A percentile compares a stretch with the other conserved stretches of the same genome.
phyloP scores from a whole-genome alignment of 2,329 filamentous ascomycete genomes.

The Exophiala phaeomuriformis region DNA sequence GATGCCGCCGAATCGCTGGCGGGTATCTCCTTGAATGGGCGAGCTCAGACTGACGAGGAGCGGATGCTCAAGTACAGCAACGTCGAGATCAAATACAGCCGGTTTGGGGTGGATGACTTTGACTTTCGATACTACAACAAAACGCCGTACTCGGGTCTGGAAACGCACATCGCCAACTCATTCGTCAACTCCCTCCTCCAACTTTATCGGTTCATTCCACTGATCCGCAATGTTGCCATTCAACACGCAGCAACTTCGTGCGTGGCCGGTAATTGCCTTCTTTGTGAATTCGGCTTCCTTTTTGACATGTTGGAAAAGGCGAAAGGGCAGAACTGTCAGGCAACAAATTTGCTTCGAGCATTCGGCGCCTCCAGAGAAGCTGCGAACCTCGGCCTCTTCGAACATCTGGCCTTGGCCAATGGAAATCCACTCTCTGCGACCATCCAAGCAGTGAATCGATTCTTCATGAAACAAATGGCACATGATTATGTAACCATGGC shows the following conservation, averaged over 20 bases:
- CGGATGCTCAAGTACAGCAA: slow-evolving; percentile 84
- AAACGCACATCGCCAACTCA: slow-evolving; percentile 94
- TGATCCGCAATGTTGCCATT: slow-evolving; percentile 79
- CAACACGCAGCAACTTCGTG: slow-evolving; percentile 84
- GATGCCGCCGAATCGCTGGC: slow-evolving; percentile 60
- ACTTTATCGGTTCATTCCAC: slow-evolving; percentile 80
- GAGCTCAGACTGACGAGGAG: slow-evolving; percentile 64
- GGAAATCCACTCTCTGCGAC: slow-evolving; percentile 68
- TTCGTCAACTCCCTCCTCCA: slow-evolving; percentile 92
- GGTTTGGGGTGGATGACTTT: slow-evolving; percentile 98
- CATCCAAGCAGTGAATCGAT: slow-evolving; percentile 78
- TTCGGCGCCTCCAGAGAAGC: slow-evolving; percentile 77
- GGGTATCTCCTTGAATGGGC: slow-evolving; percentile 57
- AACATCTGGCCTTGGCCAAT: slow-evolving; percentile 62
- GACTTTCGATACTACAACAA: slow-evolving; percentile 98
- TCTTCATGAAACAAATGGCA: slow-evolving; percentile 73
- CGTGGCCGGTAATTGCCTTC: slow-evolving; percentile 70
- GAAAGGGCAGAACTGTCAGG: slow-evolving; percentile 86
- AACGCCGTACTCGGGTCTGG: slow-evolving; percentile 81
- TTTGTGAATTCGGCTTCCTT: slow-evolving; percentile 91
- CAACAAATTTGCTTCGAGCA: slow-evolving; percentile 86
- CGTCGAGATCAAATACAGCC: slow-evolving; percentile 98
- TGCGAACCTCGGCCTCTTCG: slow-evolving; percentile 68
- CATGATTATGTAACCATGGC: slow-evolving; percentile 66
- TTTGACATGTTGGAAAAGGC: slow-evolving; percentile 99